Conservation (phyloP, 1,139 yeast genomes). For the Geotrichum restrictum region DNA sequence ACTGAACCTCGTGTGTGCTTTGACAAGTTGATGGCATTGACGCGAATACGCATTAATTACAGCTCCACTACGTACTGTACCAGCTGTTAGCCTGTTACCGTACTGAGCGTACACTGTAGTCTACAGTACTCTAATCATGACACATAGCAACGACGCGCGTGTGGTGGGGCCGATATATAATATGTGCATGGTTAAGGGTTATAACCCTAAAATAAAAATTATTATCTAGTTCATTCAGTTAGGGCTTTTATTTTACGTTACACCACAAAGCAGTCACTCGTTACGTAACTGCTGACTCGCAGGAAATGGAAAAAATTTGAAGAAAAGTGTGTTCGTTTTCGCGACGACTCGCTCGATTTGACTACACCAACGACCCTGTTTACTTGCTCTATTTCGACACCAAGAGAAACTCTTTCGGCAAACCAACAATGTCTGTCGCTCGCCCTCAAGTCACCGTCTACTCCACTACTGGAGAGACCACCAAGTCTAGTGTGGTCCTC, state of each 20-base stretch:
- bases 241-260: constrained; percentile 1
- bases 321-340: neutral
- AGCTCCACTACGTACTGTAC: too few relatives aligned
- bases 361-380: constrained; percentile 11
- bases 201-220: neutral
- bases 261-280: constrained; percentile 8
- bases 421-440: constrained; percentile 54
- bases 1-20: too few relatives aligned
- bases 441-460: constrained; percentile 98
- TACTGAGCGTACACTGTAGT: too few relatives aligned
- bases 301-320: constrained; percentile 4
- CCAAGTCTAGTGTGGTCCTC: constrained; percentile 80
- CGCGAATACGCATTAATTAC: too few relatives aligned
- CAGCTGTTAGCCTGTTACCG: too few relatives aligned
- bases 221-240: neutral
- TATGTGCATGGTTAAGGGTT: constrained; percentile 2
- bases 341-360: constrained; percentile 6
- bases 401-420: constrained; percentile 16
- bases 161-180: too few relatives aligned
- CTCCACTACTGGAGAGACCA: constrained; percentile 81
- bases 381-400: constrained; percentile 7
- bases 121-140: too few relatives aligned
- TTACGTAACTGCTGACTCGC: neutral
- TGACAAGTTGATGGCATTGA: too few relatives aligned
- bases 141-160: too few relatives aligned